A percentile compares a stretch with the other conserved stretches of the same genome.
These are phyloP conservation scores for Erodium texanum DNA, from an alignment of 441 rosid species.

Conservation along the genomic window DNA sequence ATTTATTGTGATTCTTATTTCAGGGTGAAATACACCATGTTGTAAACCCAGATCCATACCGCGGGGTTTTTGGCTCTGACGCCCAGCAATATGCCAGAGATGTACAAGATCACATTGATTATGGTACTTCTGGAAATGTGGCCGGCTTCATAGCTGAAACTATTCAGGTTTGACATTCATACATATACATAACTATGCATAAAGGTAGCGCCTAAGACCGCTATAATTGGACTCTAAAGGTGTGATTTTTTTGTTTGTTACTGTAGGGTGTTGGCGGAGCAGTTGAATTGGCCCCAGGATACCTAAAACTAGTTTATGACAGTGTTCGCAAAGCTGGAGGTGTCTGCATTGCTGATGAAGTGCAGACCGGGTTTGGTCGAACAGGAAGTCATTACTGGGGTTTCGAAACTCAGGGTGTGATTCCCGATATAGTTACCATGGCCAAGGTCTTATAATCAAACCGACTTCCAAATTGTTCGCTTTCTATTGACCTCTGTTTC, in stretches of 20 bases:
- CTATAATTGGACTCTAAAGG: background rate
- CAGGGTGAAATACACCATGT: background rate
- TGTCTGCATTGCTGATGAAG: conserved; percentile 90
- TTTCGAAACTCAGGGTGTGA: conserved; percentile 77
- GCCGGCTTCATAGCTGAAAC: background rate
- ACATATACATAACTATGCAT: background rate
- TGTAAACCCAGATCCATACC: conserved; percentile 1
- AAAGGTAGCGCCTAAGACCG: background rate
- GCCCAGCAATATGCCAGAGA: background rate
- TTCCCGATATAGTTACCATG: conserved; percentile 94
- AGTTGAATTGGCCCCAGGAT: conserved; percentile 90
- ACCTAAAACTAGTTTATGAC: conserved; percentile 64
- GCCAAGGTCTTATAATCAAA: conserved; percentile 55
- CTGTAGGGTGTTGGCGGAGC: conserved; percentile 86
- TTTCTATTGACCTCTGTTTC: background rate
- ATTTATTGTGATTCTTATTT: background rate
- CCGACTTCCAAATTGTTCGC: background rate
- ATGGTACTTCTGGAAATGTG: background rate
- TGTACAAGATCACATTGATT: background rate
- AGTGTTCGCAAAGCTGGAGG: conserved; percentile 79
- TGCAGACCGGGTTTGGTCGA: conserved; percentile 87
- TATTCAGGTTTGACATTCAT: background rate
- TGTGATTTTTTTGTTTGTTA: background rate
- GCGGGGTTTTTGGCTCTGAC: background rate
- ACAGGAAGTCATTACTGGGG: conserved; percentile 94